A percentile compares a stretch with the other conserved stretches of the same genome.
phyloP scores from a whole-genome alignment of 441 rosid species.

The Monsonia emarginata region DNA sequence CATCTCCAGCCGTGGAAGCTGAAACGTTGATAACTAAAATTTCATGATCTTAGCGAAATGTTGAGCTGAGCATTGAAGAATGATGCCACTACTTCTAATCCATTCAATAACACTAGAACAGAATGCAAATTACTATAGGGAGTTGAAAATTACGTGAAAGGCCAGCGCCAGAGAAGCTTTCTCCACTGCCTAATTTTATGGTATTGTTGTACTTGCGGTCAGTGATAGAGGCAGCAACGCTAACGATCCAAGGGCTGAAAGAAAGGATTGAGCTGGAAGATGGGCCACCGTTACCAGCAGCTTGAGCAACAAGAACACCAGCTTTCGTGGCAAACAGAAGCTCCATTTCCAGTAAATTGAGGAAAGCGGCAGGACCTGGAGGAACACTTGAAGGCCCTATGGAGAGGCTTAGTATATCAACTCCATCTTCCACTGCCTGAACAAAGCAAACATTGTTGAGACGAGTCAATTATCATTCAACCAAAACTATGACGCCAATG shows the following conservation, averaged over 20 bases:
- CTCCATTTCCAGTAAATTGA: conserved; percentile 22
- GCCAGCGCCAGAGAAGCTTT: conserved; percentile 22
- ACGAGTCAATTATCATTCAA: not conserved
- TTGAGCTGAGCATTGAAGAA: not conserved
- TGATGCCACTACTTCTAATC: too few species aligned
- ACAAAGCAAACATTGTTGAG: conserved; percentile 5
- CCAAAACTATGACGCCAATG: too few species aligned
- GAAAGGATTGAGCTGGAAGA: conserved; percentile 23
- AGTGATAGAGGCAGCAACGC: conserved; percentile 24
- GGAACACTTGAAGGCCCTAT: conserved; percentile 27
- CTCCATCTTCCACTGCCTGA: conserved; percentile 30
- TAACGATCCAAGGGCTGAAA: conserved; percentile 31
- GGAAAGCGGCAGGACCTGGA: conserved; percentile 26
- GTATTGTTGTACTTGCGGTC: conserved; percentile 24
- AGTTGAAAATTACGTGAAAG: conserved; percentile 21
- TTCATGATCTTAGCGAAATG: not conserved
- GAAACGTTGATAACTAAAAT: conserved; percentile 13
- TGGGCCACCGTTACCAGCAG: conserved; percentile 29
- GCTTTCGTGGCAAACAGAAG: conserved; percentile 28
- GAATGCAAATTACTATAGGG: conserved; percentile 1
- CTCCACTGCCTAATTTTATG: conserved; percentile 20
- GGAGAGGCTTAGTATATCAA: conserved; percentile 24
- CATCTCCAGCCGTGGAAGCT: conserved; percentile 43
- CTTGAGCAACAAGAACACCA: conserved; percentile 27
- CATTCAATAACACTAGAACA: too few species aligned